Evolutionary conservation across 2,329 filamentous ascomycete genomes (phyloP).

Genomic region (Nannizziopsis barbatae): DNA sequence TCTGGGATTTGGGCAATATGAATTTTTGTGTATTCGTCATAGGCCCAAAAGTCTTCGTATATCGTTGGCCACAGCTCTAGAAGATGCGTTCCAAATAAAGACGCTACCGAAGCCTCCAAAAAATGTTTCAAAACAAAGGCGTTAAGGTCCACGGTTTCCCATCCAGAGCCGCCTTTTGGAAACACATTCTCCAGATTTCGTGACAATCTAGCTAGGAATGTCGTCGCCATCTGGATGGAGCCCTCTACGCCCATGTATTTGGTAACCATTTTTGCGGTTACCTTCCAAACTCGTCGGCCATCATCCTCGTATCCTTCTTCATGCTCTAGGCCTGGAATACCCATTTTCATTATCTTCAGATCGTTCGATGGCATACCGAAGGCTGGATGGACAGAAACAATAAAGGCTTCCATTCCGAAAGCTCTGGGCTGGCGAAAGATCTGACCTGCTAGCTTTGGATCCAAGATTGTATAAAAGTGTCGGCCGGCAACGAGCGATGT

Average conservation of each 20-base stretch:
- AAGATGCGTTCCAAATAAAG: slow-evolving; percentile 17
- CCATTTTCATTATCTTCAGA: slow-evolving; percentile 15
- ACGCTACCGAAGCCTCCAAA: slow-evolving; percentile 16
- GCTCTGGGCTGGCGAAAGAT: slow-evolving; percentile 17
- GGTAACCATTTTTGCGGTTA: slow-evolving; percentile 13
- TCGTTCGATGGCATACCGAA: slow-evolving; percentile 17
- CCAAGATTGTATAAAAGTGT: slow-evolving; percentile 17
- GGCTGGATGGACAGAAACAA: slow-evolving; percentile 11
- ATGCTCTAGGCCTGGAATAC: slow-evolving; percentile 9
- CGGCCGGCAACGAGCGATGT: slow-evolving; percentile 14
- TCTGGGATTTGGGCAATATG: slow-evolving; percentile 15
- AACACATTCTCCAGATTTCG: slow-evolving; percentile 16
- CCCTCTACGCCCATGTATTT: slow-evolving; percentile 10
- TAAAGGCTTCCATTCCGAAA: slow-evolving; percentile 17
- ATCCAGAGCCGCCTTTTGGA: slow-evolving; percentile 12
- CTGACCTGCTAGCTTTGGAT: slow-evolving; percentile 17
- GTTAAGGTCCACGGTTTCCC: slow-evolving; percentile 17
- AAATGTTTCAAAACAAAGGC: slow-evolving; percentile 15
- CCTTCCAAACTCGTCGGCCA: slow-evolving; percentile 13
- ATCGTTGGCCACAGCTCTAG: slow-evolving; percentile 17
- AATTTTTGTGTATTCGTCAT: slow-evolving; percentile 15
- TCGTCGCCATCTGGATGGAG: slow-evolving; percentile 12
- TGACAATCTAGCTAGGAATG: slow-evolving; percentile 16
- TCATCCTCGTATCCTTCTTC: slow-evolving; percentile 9
- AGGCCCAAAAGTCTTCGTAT: slow-evolving; percentile 17